phyloP scores from a whole-genome alignment of 345 rosid genomes.

The Eucalyptus erythrocorys region DNA sequence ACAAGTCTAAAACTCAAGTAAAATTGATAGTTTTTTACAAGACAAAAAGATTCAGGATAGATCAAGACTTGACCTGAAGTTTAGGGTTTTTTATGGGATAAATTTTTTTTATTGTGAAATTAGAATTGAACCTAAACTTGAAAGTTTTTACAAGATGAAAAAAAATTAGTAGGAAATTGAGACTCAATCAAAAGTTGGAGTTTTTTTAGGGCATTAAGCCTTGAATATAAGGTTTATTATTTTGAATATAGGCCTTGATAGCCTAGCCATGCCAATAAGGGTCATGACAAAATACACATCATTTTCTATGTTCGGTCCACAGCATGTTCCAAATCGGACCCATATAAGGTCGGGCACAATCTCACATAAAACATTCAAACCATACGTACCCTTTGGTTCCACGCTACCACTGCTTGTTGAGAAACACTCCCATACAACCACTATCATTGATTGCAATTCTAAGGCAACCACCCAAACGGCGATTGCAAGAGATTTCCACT shows the following conservation, averaged over 20 bases:
- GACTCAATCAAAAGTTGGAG: neutral
- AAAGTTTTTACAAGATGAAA: too few species aligned
- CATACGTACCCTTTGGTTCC: too few species aligned
- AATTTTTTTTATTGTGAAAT: too few species aligned
- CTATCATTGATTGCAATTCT: neutral
- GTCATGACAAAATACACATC: neutral
- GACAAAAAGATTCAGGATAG: neutral
- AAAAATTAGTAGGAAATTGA: neutral
- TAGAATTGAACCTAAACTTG: neutral
- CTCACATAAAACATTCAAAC: neutral
- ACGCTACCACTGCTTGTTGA: rapidly evolving
- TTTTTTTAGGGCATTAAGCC: neutral
- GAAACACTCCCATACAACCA: neutral
- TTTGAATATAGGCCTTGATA: neutral
- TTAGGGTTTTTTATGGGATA: neutral
- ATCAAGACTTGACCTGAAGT: neutral
- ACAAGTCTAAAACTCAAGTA: too few species aligned
- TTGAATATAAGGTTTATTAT: neutral
- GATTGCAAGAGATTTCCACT: neutral
- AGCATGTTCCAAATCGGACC: neutral
- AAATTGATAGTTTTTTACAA: neutral
- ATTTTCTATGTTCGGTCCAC: neutral
- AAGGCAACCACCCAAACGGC: neutral
- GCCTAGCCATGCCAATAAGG: neutral
- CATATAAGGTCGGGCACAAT: neutral